phyloP scores from a whole-genome alignment of 202 grass and related monocot species.

The Schoenoplectus tabernaemontani region DNA sequence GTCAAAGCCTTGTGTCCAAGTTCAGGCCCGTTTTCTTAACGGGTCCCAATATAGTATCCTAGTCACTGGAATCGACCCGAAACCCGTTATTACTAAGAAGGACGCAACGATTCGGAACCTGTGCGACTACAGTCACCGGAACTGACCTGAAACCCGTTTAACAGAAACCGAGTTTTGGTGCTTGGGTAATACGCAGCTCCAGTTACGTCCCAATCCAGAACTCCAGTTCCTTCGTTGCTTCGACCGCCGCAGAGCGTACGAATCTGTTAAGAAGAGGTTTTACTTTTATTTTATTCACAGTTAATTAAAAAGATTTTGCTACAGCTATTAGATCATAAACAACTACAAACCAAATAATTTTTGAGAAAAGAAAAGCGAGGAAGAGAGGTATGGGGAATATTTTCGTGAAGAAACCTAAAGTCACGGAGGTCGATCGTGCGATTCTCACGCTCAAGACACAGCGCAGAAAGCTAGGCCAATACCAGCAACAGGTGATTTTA shows the following conservation, averaged over 20 bases:
- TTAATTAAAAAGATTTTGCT: background rate
- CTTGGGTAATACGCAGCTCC: background rate
- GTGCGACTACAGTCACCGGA: background rate
- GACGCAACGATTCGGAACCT: background rate
- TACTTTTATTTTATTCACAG: background rate
- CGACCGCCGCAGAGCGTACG: background rate
- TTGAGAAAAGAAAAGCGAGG: background rate
- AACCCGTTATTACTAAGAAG: background rate
- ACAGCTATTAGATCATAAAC: background rate
- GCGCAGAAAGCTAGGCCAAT: conserved; percentile 88
- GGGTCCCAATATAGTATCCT: background rate
- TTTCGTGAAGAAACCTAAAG: conserved; percentile 95
- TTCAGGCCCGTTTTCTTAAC: background rate
- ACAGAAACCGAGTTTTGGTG: background rate
- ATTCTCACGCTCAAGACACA: conserved; percentile 93
- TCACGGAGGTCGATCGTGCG: conserved; percentile 90
- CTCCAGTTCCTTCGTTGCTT: conserved; percentile 12
- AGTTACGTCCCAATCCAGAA: background rate
- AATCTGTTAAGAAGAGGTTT: background rate
- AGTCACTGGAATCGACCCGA: background rate
- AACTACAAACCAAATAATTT: background rate
- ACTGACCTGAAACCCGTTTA: background rate
- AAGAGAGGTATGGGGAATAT: conserved; percentile 70
- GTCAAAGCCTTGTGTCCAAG: background rate
- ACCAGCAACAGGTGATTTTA: conserved; percentile 69